A percentile compares a stretch with the other conserved stretches of the same genome.
Conservation (phyloP, 768 basidiomycete species). For the Tricholoma hemisulphureum region DNA sequence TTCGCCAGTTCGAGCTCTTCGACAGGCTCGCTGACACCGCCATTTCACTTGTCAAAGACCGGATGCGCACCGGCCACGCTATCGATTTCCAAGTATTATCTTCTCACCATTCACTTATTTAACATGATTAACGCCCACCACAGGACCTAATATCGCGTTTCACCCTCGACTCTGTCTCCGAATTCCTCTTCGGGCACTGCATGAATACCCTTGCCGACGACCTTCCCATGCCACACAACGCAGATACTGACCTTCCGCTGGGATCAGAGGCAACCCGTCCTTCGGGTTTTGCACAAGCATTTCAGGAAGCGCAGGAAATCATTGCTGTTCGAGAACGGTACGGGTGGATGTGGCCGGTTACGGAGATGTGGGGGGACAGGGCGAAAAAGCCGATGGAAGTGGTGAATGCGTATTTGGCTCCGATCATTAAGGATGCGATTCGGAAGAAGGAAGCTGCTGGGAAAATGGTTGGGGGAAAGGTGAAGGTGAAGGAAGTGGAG, state of each 20-base stretch:
- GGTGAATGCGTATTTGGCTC: slow-evolving; percentile 52
- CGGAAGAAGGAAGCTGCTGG: slow-evolving; percentile 32
- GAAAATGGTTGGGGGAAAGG: slow-evolving; percentile 28
- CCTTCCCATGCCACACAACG: slow-evolving; percentile 53
- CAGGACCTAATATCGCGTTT: slow-evolving; percentile 61
- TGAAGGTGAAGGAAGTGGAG: slow-evolving; percentile 28
- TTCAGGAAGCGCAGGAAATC: slow-evolving; percentile 45
- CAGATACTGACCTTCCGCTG: slow-evolving; percentile 18
- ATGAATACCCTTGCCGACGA: slow-evolving; percentile 51
- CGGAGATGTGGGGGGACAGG: slow-evolving; percentile 48
- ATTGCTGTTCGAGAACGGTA: slow-evolving; percentile 42
- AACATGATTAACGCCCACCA: neutral
- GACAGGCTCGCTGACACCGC: slow-evolving; percentile 50
- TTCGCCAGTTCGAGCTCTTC: slow-evolving; percentile 61
- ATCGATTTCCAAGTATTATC: slow-evolving; percentile 57
- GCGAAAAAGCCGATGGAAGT: slow-evolving; percentile 49
- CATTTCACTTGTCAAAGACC: slow-evolving; percentile 44
- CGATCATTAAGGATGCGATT: slow-evolving; percentile 51
- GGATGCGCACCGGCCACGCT: slow-evolving; percentile 48
- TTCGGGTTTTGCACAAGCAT: slow-evolving; percentile 47
- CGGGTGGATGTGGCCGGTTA: slow-evolving; percentile 54
- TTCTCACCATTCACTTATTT: neutral
- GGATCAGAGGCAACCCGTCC: slow-evolving; percentile 23
- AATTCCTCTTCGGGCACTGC: slow-evolving; percentile 62
- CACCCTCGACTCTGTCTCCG: slow-evolving; percentile 65